These are phyloP conservation scores for Suhomyces yuchorum DNA, from an alignment of 1,139 yeast genomes.

Conservation along the genomic window DNA sequence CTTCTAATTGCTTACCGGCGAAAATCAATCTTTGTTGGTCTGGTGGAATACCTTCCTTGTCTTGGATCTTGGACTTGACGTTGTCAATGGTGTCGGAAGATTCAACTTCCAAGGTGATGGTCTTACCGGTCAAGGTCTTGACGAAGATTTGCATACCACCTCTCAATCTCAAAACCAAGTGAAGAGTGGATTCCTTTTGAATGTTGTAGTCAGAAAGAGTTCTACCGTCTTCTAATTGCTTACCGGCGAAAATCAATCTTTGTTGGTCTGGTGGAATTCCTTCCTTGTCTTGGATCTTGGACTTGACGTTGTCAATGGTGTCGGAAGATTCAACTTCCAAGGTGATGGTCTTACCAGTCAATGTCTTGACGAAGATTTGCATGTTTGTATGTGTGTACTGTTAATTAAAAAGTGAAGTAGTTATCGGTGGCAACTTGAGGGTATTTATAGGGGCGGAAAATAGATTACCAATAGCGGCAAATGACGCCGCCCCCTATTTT, in stretches of 20 bases:
- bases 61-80: constrained; percentile 91
- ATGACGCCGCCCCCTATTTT: constrained; percentile 17
- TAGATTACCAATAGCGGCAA: constrained; percentile 11
- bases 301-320: constrained; percentile 66
- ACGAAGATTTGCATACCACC: constrained; percentile 51
- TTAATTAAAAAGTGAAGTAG: constrained; percentile 1
- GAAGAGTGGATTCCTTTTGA: constrained; percentile 61
- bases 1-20: constrained; percentile 94
- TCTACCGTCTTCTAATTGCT: constrained; percentile 68
- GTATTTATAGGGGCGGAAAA: constrained; percentile 15
- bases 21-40: constrained; percentile 93
- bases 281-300: constrained; percentile 57
- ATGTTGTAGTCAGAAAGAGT: constrained; percentile 65
- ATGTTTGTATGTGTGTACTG: constrained; percentile 8
- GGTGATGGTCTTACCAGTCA: constrained; percentile 73
- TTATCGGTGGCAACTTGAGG: constrained; percentile 16
- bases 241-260: constrained; percentile 60
- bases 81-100: constrained; percentile 93
- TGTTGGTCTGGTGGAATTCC: constrained; percentile 58
- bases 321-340: constrained; percentile 73
- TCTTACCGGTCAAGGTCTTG: constrained; percentile 86
- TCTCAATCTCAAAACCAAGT: constrained; percentile 34
- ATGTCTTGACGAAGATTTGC: constrained; percentile 52
- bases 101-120: constrained; percentile 93
- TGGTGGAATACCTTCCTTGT: constrained; percentile 94